phyloP scores from a whole-genome alignment of 2,329 filamentous ascomycete species.

The Sporothrix curviconia region DNA sequence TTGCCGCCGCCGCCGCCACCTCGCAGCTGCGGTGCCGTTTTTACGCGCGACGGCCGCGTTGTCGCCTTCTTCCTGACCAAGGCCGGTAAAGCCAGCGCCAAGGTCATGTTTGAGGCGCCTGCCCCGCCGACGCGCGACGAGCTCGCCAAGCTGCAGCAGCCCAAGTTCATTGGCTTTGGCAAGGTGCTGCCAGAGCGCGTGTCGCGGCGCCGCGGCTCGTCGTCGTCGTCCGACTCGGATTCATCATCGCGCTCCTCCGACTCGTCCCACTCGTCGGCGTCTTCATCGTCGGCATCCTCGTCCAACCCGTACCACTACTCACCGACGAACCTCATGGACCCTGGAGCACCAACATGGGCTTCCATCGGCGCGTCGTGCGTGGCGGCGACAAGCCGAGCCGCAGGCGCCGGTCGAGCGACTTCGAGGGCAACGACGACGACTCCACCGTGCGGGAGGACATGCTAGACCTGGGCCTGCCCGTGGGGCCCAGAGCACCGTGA shows the following conservation, averaged over 20 bases:
- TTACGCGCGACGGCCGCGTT: slow-evolving; percentile 55
- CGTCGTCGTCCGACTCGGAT: slow-evolving; percentile 44
- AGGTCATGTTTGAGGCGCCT: slow-evolving; percentile 39
- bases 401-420: slow-evolving; percentile 26
- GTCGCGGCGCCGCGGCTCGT: slow-evolving; percentile 36
- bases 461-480: slow-evolving; percentile 14
- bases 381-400: not conserved
- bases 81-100: slow-evolving; percentile 50
- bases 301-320: not conserved
- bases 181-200: slow-evolving; percentile 14
- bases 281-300: not conserved
- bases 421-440: slow-evolving; percentile 2
- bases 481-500: slow-evolving; percentile 59
- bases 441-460: too few species aligned
- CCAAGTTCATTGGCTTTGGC: slow-evolving; percentile 21
- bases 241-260: not conserved
- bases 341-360: slow-evolving; percentile 19
- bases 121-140: slow-evolving; percentile 27
- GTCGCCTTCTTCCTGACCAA: slow-evolving; percentile 65
- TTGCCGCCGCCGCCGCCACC: slow-evolving; percentile 48
- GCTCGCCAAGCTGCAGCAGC: slow-evolving; percentile 16
- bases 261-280: slow-evolving; percentile 2
- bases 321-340: slow-evolving; percentile 13
- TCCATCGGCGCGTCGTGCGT: slow-evolving; percentile 56
- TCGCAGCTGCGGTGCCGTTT: slow-evolving; percentile 53